These are phyloP conservation scores for Fraxinus greggii DNA, from an alignment of 305 asterid species.

Conservation along the genomic window DNA sequence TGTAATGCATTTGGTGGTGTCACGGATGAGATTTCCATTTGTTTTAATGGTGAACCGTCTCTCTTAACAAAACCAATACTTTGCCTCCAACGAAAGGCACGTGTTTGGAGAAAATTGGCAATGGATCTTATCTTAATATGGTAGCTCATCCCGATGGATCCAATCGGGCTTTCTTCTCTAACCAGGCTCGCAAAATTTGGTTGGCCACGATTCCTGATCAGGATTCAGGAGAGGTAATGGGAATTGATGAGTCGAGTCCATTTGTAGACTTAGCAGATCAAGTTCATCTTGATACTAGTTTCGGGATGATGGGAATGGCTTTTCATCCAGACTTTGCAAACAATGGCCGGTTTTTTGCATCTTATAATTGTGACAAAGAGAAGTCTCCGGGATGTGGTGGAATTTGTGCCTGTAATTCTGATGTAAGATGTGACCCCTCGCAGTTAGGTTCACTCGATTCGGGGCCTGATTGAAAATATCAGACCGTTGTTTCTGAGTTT, in stretches of 20 bases:
- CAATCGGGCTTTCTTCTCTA: slow-evolving; percentile 74
- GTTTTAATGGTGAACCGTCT: slow-evolving; percentile 65
- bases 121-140: slow-evolving; percentile 77
- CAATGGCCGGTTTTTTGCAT: slow-evolving; percentile 89
- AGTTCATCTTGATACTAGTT: slow-evolving; percentile 57
- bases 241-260: slow-evolving; percentile 69
- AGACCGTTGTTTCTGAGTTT: slow-evolving; percentile 71
- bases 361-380: slow-evolving; percentile 75
- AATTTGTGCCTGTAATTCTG: slow-evolving; percentile 87
- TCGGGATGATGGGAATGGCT: slow-evolving; percentile 95
- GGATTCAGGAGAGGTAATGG: slow-evolving; percentile 64
- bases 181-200: slow-evolving; percentile 75
- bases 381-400: slow-evolving; percentile 73
- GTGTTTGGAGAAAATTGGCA: slow-evolving; percentile 77
- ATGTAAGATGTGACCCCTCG: slow-evolving; percentile 85
- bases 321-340: slow-evolving; percentile 74
- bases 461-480: slow-evolving; percentile 65
- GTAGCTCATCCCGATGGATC: slow-evolving; percentile 95
- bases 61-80: slow-evolving; percentile 44
- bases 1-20: slow-evolving; percentile 72
- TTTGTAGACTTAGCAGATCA: slow-evolving; percentile 87
- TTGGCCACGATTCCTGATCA: slow-evolving; percentile 79
- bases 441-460: slow-evolving; percentile 46
- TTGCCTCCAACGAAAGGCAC: slow-evolving; percentile 56
- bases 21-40: slow-evolving; percentile 39